Evolutionary conservation across 1,284 basidiomycete species (phyloP), one percentile per base, ranked within the genome.

Genomic region (Cutaneotrichosporon cyanovorans): DNA sequence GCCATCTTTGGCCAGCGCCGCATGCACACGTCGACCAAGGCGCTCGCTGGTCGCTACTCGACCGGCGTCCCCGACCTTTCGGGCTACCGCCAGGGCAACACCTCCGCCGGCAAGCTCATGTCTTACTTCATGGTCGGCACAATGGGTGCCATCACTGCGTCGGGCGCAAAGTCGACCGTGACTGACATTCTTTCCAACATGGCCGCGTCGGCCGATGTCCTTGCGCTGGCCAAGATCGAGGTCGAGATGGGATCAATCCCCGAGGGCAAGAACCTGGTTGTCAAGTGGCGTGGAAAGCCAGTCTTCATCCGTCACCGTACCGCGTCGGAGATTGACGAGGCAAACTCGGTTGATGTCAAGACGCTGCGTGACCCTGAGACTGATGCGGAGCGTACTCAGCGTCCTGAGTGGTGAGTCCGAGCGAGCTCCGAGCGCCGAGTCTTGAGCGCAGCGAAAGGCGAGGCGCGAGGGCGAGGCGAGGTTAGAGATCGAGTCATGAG

Each of bases 251-350:
- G 76, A 50, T 77, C 76, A 55, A 98, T 99, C 65, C 95, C 95
- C 30, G 90, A 96, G 78, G 66, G 66, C 55, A 68, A 68, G 56
- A 69, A 69, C 65, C 87, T 88, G 61, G 84, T 95, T 73, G 88
- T 95, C 77, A 95, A 95, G 77, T 98, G 95, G 95, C 87, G 93
- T 71, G 95, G 93, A 71, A 99, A 98, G 80, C 95, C 95, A 59
- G 93, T 99, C 51, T 98, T 98, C 77, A 89, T 99, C 71, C 84
- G 95, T 61, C 93, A 99, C 78, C 83, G 95, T 65, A 99, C 95
- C 21, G 69, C 79, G 49, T 80, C 78, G 47, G 95, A 99, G 78
- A 90, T 98, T 62, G 81, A 90, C 56, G 95, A 98, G 77, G 95
- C 95, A 49, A 84, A 88, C 73, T 64, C 73, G 42, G 77, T 82